Base-by-base conservation (phyloP, 129 eudicot genomes). In the Artemisia argyi region DNA sequence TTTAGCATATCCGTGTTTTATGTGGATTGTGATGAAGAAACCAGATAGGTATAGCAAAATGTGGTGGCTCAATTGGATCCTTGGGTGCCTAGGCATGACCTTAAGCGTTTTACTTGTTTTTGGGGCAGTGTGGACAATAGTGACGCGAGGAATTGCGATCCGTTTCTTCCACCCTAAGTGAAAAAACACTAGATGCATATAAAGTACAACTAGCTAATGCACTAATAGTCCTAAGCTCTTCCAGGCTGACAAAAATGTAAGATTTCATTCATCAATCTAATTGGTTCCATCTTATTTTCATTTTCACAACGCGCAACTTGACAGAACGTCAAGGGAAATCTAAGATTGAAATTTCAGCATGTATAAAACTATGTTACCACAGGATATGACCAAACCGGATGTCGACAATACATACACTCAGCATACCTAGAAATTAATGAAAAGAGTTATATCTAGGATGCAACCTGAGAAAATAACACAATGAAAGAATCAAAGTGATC, bases 1-100 rank as follows among this genome's bases (percentile, higher is more conserved):
- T 59, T 77, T 80, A 9, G 85, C 85, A 10, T 84, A 84, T 55
- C 88, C 88, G 18, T 84, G 88, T 72, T 73, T 84, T 44, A 84
- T 84, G 88, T 84, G 88, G 88, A 65, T 81, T 20, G 81, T 73
- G 57, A 77, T 84, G 44, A 84, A 81, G 81, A 84, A 77, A 39
- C 88, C 88, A 15, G 52, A 46, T 32, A 66, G 4, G 8, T 77
- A 39, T 66, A 73, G 80, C 72, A 67, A 65, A n/a, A 75, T 77
- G 80, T 84, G 85, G 88, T 81, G 78, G 75, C 69, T 81, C 4
- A 84, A 84, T 73, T 84, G 88, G 88, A 78, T 67, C 65, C 78
- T 84, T 1, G 88, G 88, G 60, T 77, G 76, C 69, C 35, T 77
- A n/a, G 88, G 88, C 18, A 76, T 77, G 60, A 32, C 53, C 30